Evolutionary conservation across 805 yeast genomes (phyloP), one percentile per base, ranked within the genome.

Genomic region (Kodamaea restingae): DNA sequence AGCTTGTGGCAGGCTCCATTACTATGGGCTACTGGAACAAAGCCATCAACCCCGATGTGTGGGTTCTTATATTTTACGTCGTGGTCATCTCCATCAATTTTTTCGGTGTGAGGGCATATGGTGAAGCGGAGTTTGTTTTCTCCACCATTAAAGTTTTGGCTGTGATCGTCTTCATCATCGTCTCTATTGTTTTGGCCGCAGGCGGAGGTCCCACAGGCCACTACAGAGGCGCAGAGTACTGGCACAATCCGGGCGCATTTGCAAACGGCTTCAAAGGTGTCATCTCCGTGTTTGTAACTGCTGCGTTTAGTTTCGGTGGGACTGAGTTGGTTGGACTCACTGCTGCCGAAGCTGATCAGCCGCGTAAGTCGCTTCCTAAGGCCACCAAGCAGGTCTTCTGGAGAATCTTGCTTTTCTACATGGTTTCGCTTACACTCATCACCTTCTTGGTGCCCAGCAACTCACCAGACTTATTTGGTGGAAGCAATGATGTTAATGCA

Each of bases 1-100:
- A 80, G 54, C 58, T 79, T 48, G 78, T 78, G 20, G 82, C 82
- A 17, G 77, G 76, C 21, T 67, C 81, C 21, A 72, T 78, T 51
- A 75, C 81, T 9, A 70, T 79, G 38, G 56, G 63, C 45, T 78
- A 73, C 54, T 79, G 85, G 85, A 65, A 71, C 45, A 56, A 63
- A 11, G 15, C 51, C 15, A 70, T 72, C n/a, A 74, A 74, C 49
- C 71, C 81, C 0, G 83, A 75, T 39, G 82, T 78, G 4, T 79
- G 80, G 80, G 80, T 79, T 17, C 69, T 76, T 3, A 68, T 77
- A 18, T 78, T 76, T 48, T 76, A 71, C 58, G 63, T 60, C 1
- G 55, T 70, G 3, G 76, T 78, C 42, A 56, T 69, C 5, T 38
- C 64, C 10, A 71, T 76, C 39, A 77, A 77, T 47, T 60, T 75